Evolutionary conservation across 768 basidiomycete species (phyloP).

Genomic region (Rhizopogon rudus): DNA sequence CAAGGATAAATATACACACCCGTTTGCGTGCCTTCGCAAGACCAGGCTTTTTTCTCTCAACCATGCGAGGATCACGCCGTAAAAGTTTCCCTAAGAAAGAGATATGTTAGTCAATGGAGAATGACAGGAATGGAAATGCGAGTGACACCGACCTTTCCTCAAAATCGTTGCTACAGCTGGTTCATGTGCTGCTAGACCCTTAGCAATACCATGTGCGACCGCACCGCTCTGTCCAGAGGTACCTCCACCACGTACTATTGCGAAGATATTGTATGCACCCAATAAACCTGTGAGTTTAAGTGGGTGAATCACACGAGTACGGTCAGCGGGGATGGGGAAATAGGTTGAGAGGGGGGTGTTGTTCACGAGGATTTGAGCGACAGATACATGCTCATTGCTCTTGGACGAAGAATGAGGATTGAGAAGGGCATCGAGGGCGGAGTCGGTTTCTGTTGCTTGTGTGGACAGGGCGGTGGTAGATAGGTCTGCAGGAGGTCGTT

Average conservation of each 20-base stretch:
- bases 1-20: conserved; percentile 44
- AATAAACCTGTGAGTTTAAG: conserved; percentile 79
- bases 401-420: conserved; percentile 8
- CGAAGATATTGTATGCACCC: conserved; percentile 78
- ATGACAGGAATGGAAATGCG: not conserved
- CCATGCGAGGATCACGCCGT: conserved; percentile 93
- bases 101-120: not conserved
- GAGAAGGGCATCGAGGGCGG: not conserved
- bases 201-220: conserved; percentile 69
- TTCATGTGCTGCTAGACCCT: conserved; percentile 67
- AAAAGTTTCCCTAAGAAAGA: conserved; percentile 65
- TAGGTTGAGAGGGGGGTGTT: conserved; percentile 73
- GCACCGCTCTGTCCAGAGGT: conserved; percentile 93
- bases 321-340: conserved; percentile 70
- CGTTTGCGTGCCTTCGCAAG: conserved; percentile 87
- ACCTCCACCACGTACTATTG: conserved; percentile 81
- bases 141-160: conserved; percentile 55
- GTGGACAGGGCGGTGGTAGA: not conserved
- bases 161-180: conserved; percentile 62
- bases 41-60: conserved; percentile 97
- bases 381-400: conserved; percentile 33
- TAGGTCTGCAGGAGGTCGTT: conserved; percentile 9
- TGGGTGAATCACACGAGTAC: conserved; percentile 79
- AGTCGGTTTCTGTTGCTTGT: conserved; percentile 5
- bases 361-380: conserved; percentile 78